Base-by-base conservation (phyloP, 805 yeast species). In the Priceomyces carsonii region DNA sequence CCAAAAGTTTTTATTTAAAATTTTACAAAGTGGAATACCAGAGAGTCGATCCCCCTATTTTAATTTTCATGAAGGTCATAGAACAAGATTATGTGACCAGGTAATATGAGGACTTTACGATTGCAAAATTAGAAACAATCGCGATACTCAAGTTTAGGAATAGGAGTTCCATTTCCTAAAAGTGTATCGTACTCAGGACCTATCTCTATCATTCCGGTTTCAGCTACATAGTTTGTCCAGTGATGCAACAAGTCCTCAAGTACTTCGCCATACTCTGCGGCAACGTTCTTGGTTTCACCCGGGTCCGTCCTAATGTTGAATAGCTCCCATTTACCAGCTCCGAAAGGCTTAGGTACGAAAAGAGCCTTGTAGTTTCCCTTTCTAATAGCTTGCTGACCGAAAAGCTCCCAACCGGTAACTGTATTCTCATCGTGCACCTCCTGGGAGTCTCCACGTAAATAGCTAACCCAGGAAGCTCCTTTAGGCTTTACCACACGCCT, bases 321-420 rank as follows among this genome's bases (percentile, higher is more conserved):
- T 17, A 75, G 55, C 50, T 73, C 71, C 82, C 81, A 71, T 45
- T 66, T 50, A 10, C 63, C 71, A 5, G 73, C 54, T 0, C 79
- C 80, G 36, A 61, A 51, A 6, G 81, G 79, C 23, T 59, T 58
- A 4, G 78, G 79, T 37, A 76, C 63, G 43, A 50, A 75, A 8
- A 72, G 42, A 1, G 76, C 76, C 45, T 77, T 77, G 45, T 56
- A 73, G 3, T 50, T 32, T 5, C 80, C 80, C 43, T 69, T 63
- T 45, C 81, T 61, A 28, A 76, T 61, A 0, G 81, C 82, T 35
- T 71, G 76, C 43, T 76, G 80, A 1, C 76, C 78, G 45, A 77
- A 75, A 10, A 76, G 53, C 45, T 77, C 82, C 81, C 82, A 75
- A 0, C 82, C 81, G 7, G 70, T 65, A 14, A 69, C 71, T 1